Percentiles rank a stretch among this genome's conserved stretches.
phyloP scores from a whole-genome alignment of 1,284 basidiomycete genomes.

The Irpex lacteus region DNA sequence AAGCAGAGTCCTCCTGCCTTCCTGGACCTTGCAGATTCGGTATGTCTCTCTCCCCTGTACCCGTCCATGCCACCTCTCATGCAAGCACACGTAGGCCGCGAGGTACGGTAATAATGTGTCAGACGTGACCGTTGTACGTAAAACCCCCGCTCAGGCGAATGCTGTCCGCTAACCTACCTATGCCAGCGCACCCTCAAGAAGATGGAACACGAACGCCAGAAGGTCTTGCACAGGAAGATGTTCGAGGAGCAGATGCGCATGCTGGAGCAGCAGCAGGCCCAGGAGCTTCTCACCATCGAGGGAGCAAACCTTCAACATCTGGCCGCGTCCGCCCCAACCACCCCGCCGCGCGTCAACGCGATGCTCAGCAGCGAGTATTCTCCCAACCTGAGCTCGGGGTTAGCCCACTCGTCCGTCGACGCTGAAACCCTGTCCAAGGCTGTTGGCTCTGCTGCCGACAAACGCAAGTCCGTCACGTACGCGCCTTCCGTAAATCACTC shows the following conservation, averaged over 20 bases:
- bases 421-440: conserved; percentile 59
- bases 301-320: conserved; percentile 52
- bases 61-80: conserved; percentile 12
- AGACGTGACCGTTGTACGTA: conserved; percentile 74
- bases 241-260: conserved; percentile 94
- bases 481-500: conserved; percentile 72
- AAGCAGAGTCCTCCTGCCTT: conserved; percentile 87
- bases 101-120: conserved; percentile 81
- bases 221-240: conserved; percentile 78
- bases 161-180: conserved; percentile 5
- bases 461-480: conserved; percentile 84
- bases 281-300: conserved; percentile 75
- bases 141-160: conserved; percentile 7
- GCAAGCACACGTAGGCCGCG: conserved; percentile 52
- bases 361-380: conserved; percentile 46
- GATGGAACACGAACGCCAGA: conserved; percentile 86
- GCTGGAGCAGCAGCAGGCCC: conserved; percentile 88
- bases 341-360: conserved; percentile 74
- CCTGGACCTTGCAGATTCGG: conserved; percentile 86
- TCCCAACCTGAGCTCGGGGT: conserved; percentile 37
- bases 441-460: conserved; percentile 67
- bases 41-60: conserved; percentile 38
- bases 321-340: conserved; percentile 80
- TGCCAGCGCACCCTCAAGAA: conserved; percentile 83
- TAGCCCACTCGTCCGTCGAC: conserved; percentile 51